These are phyloP conservation scores for Lotmaria passim DNA, from an alignment of 208 protist species.

Conservation along the genomic window DNA sequence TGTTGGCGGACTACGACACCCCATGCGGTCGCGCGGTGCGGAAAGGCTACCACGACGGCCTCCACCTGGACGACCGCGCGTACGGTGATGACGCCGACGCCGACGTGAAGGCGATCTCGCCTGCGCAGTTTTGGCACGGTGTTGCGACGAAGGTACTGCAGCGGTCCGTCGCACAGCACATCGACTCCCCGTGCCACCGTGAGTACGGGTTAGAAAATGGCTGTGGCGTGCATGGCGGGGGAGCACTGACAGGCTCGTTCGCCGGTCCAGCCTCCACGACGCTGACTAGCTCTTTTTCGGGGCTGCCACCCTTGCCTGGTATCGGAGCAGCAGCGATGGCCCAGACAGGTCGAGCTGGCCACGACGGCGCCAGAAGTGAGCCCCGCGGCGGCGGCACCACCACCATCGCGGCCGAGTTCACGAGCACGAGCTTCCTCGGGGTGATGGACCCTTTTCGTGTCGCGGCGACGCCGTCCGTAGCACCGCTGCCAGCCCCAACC, in stretches of 20 bases:
- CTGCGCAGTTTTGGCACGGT: conserved; percentile 29
- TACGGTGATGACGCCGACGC: neutral
- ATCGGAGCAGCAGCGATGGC: conserved; percentile 1
- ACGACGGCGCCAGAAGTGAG: neutral
- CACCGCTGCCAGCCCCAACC: neutral
- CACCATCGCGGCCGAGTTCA: neutral
- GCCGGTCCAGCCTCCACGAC: conserved; percentile 12
- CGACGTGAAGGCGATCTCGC: conserved; percentile 8
- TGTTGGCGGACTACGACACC: conserved; percentile 1
- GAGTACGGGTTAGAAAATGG: too few relatives aligned
- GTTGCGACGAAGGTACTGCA: conserved; percentile 30
- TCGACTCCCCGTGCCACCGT: neutral
- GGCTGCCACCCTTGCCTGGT: neutral
- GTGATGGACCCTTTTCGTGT: conserved; percentile 13
- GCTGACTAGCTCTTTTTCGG: conserved; percentile 4
- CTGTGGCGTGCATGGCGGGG: neutral
- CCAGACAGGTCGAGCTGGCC: too few relatives aligned
- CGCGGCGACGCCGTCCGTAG: neutral
- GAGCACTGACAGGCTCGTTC: conserved; percentile 2
- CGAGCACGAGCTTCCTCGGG: conserved; percentile 20
- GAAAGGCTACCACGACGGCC: neutral
- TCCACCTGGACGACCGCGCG: neutral
- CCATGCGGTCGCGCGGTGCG: neutral
- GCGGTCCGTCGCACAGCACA: conserved; percentile 6
- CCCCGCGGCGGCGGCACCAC: neutral